Percentiles rank a stretch among this genome's conserved stretches.
Evolutionary conservation across 768 basidiomycete species (phyloP).

Genomic region (Termitomyces sp.): DNA sequence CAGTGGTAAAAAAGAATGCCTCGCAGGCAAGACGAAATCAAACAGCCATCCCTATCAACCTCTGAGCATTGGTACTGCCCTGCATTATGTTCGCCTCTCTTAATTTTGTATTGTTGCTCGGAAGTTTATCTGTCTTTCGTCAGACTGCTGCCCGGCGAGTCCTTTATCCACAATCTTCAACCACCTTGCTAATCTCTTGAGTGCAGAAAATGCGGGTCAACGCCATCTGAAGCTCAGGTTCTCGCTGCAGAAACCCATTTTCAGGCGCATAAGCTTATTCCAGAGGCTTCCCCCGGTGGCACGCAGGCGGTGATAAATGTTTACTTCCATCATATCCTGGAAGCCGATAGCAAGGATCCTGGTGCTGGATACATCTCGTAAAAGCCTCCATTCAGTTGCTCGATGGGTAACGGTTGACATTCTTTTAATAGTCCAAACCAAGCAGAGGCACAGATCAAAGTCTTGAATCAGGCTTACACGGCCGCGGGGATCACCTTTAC

Average conservation of each 20-base stretch:
- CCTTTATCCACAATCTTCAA: not conserved
- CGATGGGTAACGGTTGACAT: not conserved
- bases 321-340: constrained; percentile 28
- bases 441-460: constrained; percentile 31
- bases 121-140: not conserved
- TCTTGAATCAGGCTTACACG: constrained; percentile 40
- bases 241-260: constrained; percentile 10
- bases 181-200: not conserved
- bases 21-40: not conserved
- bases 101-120: not conserved
- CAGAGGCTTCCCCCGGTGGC: not conserved
- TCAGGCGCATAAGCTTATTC: constrained; percentile 7
- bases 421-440: constrained; percentile 13
- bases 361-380: constrained; percentile 40
- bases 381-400: constrained; percentile 5
- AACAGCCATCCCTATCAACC: not conserved
- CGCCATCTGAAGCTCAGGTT: constrained; percentile 7
- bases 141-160: not conserved
- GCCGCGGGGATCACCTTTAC: constrained; percentile 32
- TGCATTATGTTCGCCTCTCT: not conserved
- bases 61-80: not conserved
- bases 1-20: not conserved
- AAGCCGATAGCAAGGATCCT: constrained; percentile 18
- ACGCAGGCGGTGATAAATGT: constrained; percentile 1
- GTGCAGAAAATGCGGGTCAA: constrained; percentile 8